Conservation (phyloP, 306 rosid species). For the Carpinus viminea region DNA sequence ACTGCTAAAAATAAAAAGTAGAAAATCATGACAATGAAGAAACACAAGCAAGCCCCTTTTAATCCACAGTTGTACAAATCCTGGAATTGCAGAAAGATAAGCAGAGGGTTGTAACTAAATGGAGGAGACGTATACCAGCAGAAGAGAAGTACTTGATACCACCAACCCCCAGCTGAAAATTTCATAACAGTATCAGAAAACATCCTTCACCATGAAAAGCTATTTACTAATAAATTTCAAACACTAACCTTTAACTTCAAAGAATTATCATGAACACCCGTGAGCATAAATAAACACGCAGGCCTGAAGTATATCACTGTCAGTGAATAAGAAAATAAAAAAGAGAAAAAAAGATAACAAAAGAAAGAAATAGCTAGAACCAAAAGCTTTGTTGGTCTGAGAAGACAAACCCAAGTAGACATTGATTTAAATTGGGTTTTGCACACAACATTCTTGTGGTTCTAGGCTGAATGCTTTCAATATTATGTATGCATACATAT, state of each 20-base stretch:
- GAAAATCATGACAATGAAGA: constrained; percentile 10
- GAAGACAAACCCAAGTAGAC: background rate
- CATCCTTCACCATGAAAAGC: constrained; percentile 15
- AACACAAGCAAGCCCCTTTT: constrained; percentile 17
- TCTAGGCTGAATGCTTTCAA: background rate
- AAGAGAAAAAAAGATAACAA: constrained; percentile 4
- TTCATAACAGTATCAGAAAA: constrained; percentile 35
- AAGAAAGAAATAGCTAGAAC: constrained; percentile 8
- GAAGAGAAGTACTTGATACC: constrained; percentile 73
- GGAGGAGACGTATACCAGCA: constrained; percentile 52
- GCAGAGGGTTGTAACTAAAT: constrained; percentile 14
- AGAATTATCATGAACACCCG: constrained; percentile 47
- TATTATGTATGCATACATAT: background rate
- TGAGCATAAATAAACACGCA: constrained; percentile 38
- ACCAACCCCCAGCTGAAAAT: constrained; percentile 55
- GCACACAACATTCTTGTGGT: background rate
- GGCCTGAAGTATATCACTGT: constrained; percentile 63
- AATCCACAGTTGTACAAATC: constrained; percentile 25
- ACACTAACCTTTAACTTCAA: constrained; percentile 66
- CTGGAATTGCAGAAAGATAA: background rate
- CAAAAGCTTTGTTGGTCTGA: background rate
- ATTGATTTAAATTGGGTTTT: background rate
- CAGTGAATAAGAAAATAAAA: constrained; percentile 34
- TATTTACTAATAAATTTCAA: constrained; percentile 24
- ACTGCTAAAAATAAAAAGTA: background rate